A percentile compares a stretch with the other conserved stretches of the same genome.
Conservation (phyloP, 2,329 filamentous ascomycete species). For the Clarireedia hainanense region DNA sequence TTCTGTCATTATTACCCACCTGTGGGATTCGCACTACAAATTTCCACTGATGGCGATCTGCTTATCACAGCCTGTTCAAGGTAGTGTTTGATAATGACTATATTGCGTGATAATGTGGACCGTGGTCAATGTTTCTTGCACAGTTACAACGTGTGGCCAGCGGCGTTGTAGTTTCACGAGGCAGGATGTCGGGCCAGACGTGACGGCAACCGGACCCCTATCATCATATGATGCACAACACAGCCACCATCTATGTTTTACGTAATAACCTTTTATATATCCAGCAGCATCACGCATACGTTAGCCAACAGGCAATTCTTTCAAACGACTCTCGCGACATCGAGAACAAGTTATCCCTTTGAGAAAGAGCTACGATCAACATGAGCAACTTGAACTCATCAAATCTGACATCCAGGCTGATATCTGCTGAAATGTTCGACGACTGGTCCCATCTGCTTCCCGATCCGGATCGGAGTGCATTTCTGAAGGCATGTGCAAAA, state of each 20-base stretch:
- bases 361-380: slow-evolving; percentile 4
- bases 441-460: slow-evolving; percentile 10
- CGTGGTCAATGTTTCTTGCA: background rate
- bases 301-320: slow-evolving; percentile 1
- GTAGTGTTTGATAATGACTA: background rate
- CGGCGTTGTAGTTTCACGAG: background rate
- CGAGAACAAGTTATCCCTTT: slow-evolving; percentile 9
- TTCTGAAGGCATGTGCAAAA: slow-evolving; percentile 7
- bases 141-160: background rate
- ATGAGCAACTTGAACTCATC: slow-evolving; percentile 9
- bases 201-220: background rate
- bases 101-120: background rate
- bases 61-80: background rate
- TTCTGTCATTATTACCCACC: background rate
- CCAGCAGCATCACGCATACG: background rate
- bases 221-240: background rate
- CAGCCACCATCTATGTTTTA: background rate
- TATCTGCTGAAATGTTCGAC: slow-evolving; percentile 8
- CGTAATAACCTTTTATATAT: background rate
- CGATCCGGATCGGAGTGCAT: slow-evolving; percentile 6
- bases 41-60: background rate
- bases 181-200: background rate
- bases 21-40: background rate
- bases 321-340: slow-evolving; percentile 5
- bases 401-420: slow-evolving; percentile 5